Evolutionary conservation across 2,329 filamentous ascomycete species (phyloP).

Genomic region (Verruconis gallopava): DNA sequence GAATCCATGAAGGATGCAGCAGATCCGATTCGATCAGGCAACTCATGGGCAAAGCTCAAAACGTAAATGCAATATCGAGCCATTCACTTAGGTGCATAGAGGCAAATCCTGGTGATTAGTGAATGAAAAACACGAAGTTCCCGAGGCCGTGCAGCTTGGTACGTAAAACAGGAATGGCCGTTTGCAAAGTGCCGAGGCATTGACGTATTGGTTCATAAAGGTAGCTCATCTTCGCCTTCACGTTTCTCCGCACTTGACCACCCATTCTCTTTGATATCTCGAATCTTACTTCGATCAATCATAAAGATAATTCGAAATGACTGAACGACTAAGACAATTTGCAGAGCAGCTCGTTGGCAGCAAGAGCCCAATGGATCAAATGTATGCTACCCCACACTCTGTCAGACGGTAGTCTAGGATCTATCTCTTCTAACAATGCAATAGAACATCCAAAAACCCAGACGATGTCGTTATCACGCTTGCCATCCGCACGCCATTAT

Average conservation of each 20-base stretch:
- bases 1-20: no score
- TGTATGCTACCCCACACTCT: slow-evolving; percentile 8
- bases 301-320: neutral
- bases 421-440: neutral
- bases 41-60: no score
- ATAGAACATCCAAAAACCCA: slow-evolving; percentile 58
- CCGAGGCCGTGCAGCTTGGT: no score
- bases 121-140: no score
- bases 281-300: neutral
- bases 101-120: no score
- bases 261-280: neutral
- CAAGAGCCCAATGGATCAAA: slow-evolving; percentile 7
- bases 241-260: neutral
- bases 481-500: slow-evolving; percentile 75
- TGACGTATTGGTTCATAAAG: neutral
- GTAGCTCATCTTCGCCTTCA: neutral
- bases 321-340: slow-evolving; percentile 9
- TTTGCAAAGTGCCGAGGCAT: neutral
- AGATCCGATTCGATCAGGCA: no score
- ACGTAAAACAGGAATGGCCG: no score
- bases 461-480: slow-evolving; percentile 96
- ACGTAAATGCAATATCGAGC: no score
- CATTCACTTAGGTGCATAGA: no score
- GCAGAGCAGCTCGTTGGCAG: slow-evolving; percentile 6
- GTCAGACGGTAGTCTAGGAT: neutral